Base-by-base conservation (phyloP, 106 monocot genomes). In the Acanthochlamys bracteata region DNA sequence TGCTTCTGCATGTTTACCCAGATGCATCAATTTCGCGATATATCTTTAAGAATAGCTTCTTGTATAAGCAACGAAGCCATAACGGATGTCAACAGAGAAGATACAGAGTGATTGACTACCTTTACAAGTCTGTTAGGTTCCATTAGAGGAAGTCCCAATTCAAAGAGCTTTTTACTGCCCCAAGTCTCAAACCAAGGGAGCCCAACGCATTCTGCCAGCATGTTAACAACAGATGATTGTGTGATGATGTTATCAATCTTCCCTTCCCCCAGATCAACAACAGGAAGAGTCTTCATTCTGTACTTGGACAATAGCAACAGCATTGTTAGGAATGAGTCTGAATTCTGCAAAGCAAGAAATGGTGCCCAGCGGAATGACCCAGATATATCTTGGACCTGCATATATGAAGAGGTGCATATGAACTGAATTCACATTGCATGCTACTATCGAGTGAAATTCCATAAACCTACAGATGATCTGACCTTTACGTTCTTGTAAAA, bases 351-450 rank as follows among this genome's bases (percentile, higher is more conserved):
- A 0, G 95, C 90, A 60, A 96, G 86, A 73, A 96, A 96, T 53
- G 95, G 95, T 24, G 95, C 95, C 90, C 90, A 96, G 40, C 95
- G 79, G 68, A 96, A 96, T 57, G 90, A 82, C 25, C 95, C 95
- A 40, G 87, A 80, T 40, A 96, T 90, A 57, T 96, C 95, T 60
- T 71, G 55, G 53, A 96, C 95, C 94, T 95, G 76, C 61, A 21
- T 11, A 72, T 14, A 43, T 41, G 19, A 42, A 39, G 17, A n/a
- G 23, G 23, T 41, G 40, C 61, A 61, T 41, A 61, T 19, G 7
- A 21, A 11, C 63, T 42, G 7, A 7, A 43, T 41, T 61, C 39
- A 21, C 42, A 20, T 6, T 67, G 17, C 25, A 74, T 25, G 42
- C 11, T 7, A 26, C 22, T 33, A 68, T 6, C 33, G 6, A 33